phyloP scores from a whole-genome alignment of 768 basidiomycete genomes.

The Pulveroboletus sp. region DNA sequence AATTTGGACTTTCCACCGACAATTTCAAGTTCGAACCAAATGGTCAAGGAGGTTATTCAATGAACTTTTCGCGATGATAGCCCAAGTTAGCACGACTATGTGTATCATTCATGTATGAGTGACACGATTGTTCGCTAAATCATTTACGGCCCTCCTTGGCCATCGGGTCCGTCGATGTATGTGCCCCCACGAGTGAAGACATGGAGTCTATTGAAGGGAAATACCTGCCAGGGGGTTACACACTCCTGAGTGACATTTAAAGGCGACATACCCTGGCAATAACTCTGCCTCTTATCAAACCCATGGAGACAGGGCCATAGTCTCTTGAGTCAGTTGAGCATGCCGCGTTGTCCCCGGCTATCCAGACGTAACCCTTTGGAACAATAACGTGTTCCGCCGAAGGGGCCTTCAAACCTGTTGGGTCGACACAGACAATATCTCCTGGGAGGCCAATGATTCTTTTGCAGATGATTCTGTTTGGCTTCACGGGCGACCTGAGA shows the following conservation, averaged over 20 bases:
- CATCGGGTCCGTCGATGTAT: slow-evolving; percentile 17
- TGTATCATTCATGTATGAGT: not conserved
- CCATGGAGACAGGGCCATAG: slow-evolving; percentile 91
- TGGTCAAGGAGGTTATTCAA: slow-evolving; percentile 91
- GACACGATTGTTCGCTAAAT: not conserved
- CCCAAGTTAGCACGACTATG: not conserved
- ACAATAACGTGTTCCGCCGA: slow-evolving; percentile 70
- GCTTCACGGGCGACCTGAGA: slow-evolving; percentile 64
- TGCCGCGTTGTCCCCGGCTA: slow-evolving; percentile 83
- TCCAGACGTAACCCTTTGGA: slow-evolving; percentile 87
- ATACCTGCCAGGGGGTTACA: slow-evolving; percentile 20
- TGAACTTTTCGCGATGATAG: slow-evolving; percentile 68
- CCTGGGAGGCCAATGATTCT: slow-evolving; percentile 87
- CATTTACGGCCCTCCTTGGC: not conserved
- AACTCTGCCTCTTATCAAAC: slow-evolving; percentile 65
- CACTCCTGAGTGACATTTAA: not conserved
- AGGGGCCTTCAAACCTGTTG: slow-evolving; percentile 59
- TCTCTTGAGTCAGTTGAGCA: slow-evolving; percentile 81
- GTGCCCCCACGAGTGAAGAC: slow-evolving; percentile 20
- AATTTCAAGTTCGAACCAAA: slow-evolving; percentile 97
- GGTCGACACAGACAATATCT: slow-evolving; percentile 85
- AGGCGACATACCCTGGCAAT: slow-evolving; percentile 51
- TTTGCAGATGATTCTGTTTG: slow-evolving; percentile 73
- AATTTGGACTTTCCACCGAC: slow-evolving; percentile 91
- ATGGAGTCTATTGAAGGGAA: slow-evolving; percentile 28